Evolutionary conservation across 225 moss, liverwort and hornwort genomes (phyloP).

Genomic region (Neckera pumila): DNA sequence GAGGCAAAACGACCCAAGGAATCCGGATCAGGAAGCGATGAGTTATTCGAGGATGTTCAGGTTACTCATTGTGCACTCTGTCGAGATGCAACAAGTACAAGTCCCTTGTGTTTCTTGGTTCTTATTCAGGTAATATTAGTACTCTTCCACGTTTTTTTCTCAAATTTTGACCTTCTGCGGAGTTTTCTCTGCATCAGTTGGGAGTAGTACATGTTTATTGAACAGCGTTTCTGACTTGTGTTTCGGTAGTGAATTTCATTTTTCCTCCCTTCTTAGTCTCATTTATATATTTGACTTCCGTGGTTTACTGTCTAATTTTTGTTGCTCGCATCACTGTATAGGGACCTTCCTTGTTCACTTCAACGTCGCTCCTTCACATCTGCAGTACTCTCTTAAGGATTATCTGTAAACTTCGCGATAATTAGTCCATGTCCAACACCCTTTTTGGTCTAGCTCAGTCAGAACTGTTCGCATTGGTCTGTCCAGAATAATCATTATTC

Average conservation of each 20-base stretch:
- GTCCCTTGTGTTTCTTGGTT: constrained; percentile 78
- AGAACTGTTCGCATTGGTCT: not conserved
- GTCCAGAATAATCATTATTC: not conserved
- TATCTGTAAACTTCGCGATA: not conserved
- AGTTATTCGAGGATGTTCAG: constrained; percentile 39
- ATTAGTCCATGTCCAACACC: not conserved
- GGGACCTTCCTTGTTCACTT: not conserved
- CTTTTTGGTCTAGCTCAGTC: not conserved
- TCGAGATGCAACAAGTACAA: constrained; percentile 70
- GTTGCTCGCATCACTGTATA: not conserved
- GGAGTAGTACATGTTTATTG: not conserved
- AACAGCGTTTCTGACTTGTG: not conserved
- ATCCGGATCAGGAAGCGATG: constrained; percentile 33
- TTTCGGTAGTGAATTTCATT: not conserved
- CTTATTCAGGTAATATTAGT: constrained; percentile 64
- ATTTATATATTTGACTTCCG: not conserved
- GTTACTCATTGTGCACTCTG: constrained; percentile 68
- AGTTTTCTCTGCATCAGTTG: not conserved
- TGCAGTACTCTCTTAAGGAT: not conserved
- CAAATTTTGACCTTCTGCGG: not conserved
- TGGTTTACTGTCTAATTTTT: not conserved
- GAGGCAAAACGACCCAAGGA: constrained; percentile 48
- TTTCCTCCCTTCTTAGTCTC: not conserved
- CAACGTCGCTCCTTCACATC: not conserved
- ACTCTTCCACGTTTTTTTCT: not conserved